Percentiles rank a stretch among this genome's conserved stretches.
These are phyloP conservation scores for Kodamaea sp. DNA, from an alignment of 1,139 yeast genomes.

Conservation along the genomic window DNA sequence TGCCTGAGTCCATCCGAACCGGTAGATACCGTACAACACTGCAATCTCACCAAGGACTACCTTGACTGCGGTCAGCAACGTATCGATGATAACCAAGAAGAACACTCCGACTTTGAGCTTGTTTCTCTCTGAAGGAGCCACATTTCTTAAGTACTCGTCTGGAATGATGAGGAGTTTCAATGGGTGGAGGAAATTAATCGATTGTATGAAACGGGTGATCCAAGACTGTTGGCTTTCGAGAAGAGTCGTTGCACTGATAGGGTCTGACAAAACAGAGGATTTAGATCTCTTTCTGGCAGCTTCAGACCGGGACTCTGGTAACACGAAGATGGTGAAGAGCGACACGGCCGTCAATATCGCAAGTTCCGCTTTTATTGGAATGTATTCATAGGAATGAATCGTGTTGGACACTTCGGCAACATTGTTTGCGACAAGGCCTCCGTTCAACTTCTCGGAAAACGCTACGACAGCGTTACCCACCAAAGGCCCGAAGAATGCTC, in stretches of 20 bases:
- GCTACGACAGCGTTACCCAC: conserved; percentile 45
- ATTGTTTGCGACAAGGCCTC: no score
- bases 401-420: conserved; percentile 3
- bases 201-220: conserved; percentile 1
- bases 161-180: conserved; percentile 42
- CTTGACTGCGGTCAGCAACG: conserved; percentile 37
- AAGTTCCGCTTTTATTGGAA: conserved; percentile 35
- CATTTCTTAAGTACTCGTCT: conserved; percentile 29
- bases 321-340: conserved; percentile 34
- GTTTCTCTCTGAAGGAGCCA: conserved; percentile 10
- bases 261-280: no score
- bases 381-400: conserved; percentile 22
- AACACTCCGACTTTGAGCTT: conserved; percentile 36
- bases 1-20: conserved; percentile 59
- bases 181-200: conserved; percentile 45
- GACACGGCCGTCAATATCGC: conserved; percentile 23
- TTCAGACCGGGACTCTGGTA: conserved; percentile 54
- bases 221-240: background rate
- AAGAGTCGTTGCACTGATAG: background rate
- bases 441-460: no score
- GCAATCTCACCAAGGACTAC: conserved; percentile 44
- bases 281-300: conserved; percentile 32
- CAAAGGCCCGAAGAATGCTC: conserved; percentile 66
- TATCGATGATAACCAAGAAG: conserved; percentile 49
- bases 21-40: conserved; percentile 58